phyloP scores from a whole-genome alignment of 352 stramenopile genomes.

The Globisporangium paroecandrum region DNA sequence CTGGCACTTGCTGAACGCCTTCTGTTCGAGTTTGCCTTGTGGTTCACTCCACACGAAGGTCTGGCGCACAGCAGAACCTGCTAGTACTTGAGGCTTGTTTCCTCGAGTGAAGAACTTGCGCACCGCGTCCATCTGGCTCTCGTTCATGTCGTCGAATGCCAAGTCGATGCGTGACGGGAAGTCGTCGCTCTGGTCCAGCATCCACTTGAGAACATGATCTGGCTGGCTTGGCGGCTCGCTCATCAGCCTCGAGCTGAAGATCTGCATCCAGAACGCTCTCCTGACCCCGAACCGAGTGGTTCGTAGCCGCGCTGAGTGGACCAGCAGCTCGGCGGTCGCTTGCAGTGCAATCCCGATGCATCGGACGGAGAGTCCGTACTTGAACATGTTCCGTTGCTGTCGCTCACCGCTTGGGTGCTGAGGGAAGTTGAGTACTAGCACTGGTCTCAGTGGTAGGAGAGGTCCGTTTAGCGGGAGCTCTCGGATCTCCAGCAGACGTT shows the following conservation, averaged over 20 bases:
- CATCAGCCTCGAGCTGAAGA: neutral
- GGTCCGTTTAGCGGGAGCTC: too few relatives aligned
- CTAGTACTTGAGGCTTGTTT: neutral
- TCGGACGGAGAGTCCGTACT: too few relatives aligned
- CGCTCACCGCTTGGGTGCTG: too few relatives aligned
- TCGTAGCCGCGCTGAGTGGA: neutral
- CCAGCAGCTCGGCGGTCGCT: neutral
- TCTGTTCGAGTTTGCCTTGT: too few relatives aligned
- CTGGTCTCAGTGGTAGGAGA: too few relatives aligned
- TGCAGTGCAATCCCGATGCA: neutral
- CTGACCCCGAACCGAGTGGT: neutral
- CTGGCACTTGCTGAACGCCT: neutral
- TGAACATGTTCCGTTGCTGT: too few relatives aligned
- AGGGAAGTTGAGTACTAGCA: too few relatives aligned
- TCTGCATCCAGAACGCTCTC: neutral
- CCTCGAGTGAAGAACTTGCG: constrained; percentile 1
- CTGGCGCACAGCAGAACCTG: neutral
- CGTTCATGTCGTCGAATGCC: neutral
- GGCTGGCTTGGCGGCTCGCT: neutral
- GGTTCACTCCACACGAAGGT: too few relatives aligned
- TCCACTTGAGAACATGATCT: neutral
- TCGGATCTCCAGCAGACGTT: neutral
- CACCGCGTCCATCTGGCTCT: neutral
- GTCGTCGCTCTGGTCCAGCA: neutral
- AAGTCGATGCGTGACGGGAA: neutral